Conservation (phyloP, 2,329 filamentous ascomycete genomes). For the Trichophyton mentagrophytes region DNA sequence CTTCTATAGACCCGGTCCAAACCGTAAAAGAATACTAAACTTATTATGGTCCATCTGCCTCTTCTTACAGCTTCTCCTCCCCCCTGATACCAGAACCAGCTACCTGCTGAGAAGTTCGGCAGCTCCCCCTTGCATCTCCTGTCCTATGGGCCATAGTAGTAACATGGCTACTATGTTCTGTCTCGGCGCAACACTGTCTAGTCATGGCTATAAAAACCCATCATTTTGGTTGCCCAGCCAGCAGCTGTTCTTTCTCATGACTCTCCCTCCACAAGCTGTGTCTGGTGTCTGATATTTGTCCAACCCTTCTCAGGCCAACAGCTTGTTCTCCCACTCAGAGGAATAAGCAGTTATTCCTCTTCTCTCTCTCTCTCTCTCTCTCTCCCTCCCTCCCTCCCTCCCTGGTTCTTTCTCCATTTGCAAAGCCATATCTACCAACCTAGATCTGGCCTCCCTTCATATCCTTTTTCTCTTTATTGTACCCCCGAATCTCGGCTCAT, state of each 20-base stretch:
- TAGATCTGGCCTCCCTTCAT: not conserved
- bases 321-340: not conserved
- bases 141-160: not conserved
- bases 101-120: not conserved
- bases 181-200: not conserved
- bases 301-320: not conserved
- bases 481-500: not conserved
- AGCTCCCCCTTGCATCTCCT: not conserved
- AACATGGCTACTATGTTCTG: not conserved
- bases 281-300: not conserved
- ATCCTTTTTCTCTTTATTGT: not conserved
- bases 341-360: not conserved
- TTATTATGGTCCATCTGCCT: not conserved
- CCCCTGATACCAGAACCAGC: not conserved
- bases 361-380: not conserved
- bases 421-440: not conserved
- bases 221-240: not conserved
- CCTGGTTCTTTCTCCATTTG: not conserved
- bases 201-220: not conserved
- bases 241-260: not conserved
- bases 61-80: not conserved
- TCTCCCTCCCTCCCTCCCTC: too few relatives aligned
- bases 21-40: constrained; percentile 1
- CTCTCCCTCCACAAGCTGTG: not conserved
- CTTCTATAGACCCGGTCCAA: constrained; percentile 4